Conservation (phyloP, 2,329 filamentous ascomycete species). For the Blastomyces silverae region DNA sequence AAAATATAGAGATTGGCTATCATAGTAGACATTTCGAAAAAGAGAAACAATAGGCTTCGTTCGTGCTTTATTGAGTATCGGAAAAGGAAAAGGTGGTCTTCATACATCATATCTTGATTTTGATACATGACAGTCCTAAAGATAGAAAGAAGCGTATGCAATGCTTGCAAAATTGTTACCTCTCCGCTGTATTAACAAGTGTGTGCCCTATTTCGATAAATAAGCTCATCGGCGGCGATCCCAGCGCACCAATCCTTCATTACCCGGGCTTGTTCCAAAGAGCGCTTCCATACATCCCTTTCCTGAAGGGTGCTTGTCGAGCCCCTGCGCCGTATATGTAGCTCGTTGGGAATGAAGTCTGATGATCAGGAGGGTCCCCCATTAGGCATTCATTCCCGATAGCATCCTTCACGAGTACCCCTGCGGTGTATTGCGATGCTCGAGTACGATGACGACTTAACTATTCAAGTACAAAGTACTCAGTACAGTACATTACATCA, state of each 20-base stretch:
- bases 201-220: background rate
- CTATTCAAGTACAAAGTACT: background rate
- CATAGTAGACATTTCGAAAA: too few relatives aligned
- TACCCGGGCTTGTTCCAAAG: background rate
- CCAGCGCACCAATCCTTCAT: background rate
- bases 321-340: background rate
- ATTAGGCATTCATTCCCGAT: background rate
- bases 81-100: too few relatives aligned
- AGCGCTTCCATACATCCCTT: background rate
- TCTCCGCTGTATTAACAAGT: background rate
- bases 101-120: too few relatives aligned
- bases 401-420: background rate
- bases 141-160: too few relatives aligned
- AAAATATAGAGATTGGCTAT: too few relatives aligned
- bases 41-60: too few relatives aligned
- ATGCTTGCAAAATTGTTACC: too few relatives aligned
- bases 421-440: background rate
- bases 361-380: background rate
- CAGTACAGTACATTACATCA: background rate
- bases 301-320: background rate
- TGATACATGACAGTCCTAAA: too few relatives aligned
- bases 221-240: background rate
- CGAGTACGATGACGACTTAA: background rate
- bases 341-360: background rate
- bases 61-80: too few relatives aligned